These are phyloP conservation scores for Penicillium sp. DNA, from an alignment of 2,329 filamentous ascomycete genomes.

Conservation along the genomic window DNA sequence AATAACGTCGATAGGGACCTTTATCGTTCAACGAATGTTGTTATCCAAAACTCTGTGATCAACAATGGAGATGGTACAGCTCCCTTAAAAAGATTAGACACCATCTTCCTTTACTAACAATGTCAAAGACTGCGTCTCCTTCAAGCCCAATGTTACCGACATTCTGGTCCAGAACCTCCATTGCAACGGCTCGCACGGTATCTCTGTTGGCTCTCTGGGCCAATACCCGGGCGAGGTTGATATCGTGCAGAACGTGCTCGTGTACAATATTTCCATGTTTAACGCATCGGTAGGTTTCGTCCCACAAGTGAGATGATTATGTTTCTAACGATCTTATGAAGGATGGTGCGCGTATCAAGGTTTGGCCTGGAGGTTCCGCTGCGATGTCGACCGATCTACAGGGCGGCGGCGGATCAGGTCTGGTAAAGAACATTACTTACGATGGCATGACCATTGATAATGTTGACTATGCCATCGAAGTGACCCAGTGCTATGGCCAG, in stretches of 20 bases:
- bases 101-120: slow-evolving; percentile 1
- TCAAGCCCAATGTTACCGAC: slow-evolving; percentile 71
- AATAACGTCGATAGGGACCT: slow-evolving; percentile 26
- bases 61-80: slow-evolving; percentile 59
- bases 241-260: slow-evolving; percentile 66
- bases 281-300: slow-evolving; percentile 45
- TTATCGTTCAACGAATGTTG: slow-evolving; percentile 58
- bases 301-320: slow-evolving; percentile 34
- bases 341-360: slow-evolving; percentile 69
- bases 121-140: slow-evolving; percentile 62
- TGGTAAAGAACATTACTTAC: slow-evolving; percentile 66
- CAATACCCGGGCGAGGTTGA: slow-evolving; percentile 64
- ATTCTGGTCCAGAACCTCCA: slow-evolving; percentile 64
- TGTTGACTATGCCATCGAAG: slow-evolving; percentile 63
- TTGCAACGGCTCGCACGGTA: slow-evolving; percentile 70
- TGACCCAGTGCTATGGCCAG: slow-evolving; percentile 66
- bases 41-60: slow-evolving; percentile 64
- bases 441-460: slow-evolving; percentile 59
- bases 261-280: slow-evolving; percentile 59
- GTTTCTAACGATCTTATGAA: slow-evolving; percentile 37
- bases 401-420: slow-evolving; percentile 62
- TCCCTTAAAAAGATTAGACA: not conserved
- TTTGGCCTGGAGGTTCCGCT: slow-evolving; percentile 61
- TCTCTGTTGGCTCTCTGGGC: slow-evolving; percentile 68
- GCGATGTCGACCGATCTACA: slow-evolving; percentile 59